Evolutionary conservation across 202 grass and related monocot species (phyloP), one percentile per base, ranked within the genome.

Genomic region (Schoenoplectus tabernaemontani): DNA sequence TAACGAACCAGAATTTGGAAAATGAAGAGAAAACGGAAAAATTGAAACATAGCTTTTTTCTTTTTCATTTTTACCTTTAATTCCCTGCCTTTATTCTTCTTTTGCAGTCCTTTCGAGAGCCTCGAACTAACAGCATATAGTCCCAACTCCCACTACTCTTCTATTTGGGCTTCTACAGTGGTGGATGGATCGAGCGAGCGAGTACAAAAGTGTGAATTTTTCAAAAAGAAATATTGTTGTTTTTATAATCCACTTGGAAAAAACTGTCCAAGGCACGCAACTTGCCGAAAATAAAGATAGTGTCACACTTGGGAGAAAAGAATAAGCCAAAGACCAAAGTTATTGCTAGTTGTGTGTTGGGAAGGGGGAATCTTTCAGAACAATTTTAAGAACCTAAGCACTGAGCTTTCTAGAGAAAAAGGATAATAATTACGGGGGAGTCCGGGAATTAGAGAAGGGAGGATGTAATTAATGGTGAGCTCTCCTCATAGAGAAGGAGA

Each of bases 1-100:
- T 78, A 84, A 84, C 53, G 75, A 47, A 84, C 73, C 64, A 60
- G 61, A 22, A 70, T 10, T 60, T 78, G 12, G 46, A 85, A 60
- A 68, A 37, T 53, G 48, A 44, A 64, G 57, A 73, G 43, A 47
- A 70, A 80, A 32, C 44, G 16, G 64, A 15, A 60, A 19, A 64
- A 77, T 44, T 30, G 54, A 65, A 63, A 73, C 38, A 63, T 17
- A 64, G 37, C 48, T 26, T 32, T 70, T 68, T 13, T 51, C n/a
- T 7, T 19, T 19, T 20, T 56, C 1, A 19, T 56, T 7, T 16
- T 64, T 38, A 79, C 76, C 76, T 85, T 85, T 44, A 53, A 80
- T 69, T 71, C 50, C 33, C 39, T 30, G 12, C 34, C 76, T 72
- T 85, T 72, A 59, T 85, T 85, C 76, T 59, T 79, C 28, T 67